Base-by-base conservation (phyloP, 2,329 filamentous ascomycete species). In the Pseudogymnoascus sp. region DNA sequence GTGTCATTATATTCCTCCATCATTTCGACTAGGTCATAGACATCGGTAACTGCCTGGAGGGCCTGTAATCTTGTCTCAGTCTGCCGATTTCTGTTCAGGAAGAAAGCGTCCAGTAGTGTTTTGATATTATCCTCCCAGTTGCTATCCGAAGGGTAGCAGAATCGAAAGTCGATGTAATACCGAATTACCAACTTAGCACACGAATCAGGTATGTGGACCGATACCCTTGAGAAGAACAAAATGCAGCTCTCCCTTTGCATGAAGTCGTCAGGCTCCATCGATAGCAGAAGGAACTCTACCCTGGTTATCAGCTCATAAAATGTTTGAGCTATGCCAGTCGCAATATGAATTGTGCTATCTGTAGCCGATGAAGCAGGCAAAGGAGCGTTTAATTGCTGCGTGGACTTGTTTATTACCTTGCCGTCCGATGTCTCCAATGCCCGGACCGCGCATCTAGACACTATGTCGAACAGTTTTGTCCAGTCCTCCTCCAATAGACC, bases 121-220 rank as follows among this genome's bases (percentile, higher is more conserved):
- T 76, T 75, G 60, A 88, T 77, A 59, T 89, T 88, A 2, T 79
- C 74, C 64, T 87, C 80, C 88, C 88, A 92, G 36, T 83, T 77
- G 54, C 79, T 73, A 66, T 90, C 86, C 0, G 88, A 89, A 2
- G 88, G 88, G 47, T 86, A 87, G 67, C 89, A 88, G 67, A 84
- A 86, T 50, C 86, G 79, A 65, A 88, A 87, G 60, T 89, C 83
- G 61, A 81, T 80, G 65, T 87, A 88, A 69, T 89, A 85, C 47
- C 84, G 81, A 43, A 91, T 79, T 22, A 90, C 81, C 9, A 87
- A 76, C 54, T 80, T 81, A 1, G 82, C 86, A 7, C 84, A 82
- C 3, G 82, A 81, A 68, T 91, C 85, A 5, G 85, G 85, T 7
- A 91, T 78, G 36, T 84, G 79, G 14, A 77, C 74, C 60, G 86